Base-by-base conservation (phyloP, 164 flowering plant species). In the Santalum album region DNA sequence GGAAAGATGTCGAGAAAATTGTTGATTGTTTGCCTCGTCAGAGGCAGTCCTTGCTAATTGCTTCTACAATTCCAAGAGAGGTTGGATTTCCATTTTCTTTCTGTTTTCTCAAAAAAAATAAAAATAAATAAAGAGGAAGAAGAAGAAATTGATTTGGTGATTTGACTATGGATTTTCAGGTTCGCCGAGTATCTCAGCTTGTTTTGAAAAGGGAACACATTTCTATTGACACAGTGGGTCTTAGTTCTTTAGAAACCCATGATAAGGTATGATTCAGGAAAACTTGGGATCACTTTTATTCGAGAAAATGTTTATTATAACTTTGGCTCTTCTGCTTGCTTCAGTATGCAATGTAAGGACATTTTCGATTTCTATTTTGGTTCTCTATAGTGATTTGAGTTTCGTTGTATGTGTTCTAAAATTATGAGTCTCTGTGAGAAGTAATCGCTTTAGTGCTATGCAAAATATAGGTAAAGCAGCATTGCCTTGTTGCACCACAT, bases 51-150 rank as follows among this genome's bases (percentile, higher is more conserved):
- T 61, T 94, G 66, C 68, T 94, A 23, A 80, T 90, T 66, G 82
- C 99, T 72, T 92, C 96, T 46, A 84, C 96, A 44, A 56, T 90
- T 19, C 96, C 97, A 4, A 90, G 81, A 61, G 99, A 94, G 96
- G 97, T 90, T 32, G 45, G 19, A n/a, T 59, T 51, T 3, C 52
- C 19, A 20, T 20, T 18, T 40, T 47, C 21, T 53, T 45, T 15
- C 10, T n/a, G 4, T 20, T 23, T 4, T 46, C 9, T 46, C 21
- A 4, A 12, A 3, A 4, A 20, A 12, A 38, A 14, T 38, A 4
- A 9, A 38, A 38, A 49, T 38, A 1, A n/a, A n/a, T n/a, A n/a
- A n/a, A n/a, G n/a, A n/a, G n/a, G n/a, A n/a, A n/a, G n/a, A n/a
- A n/a, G n/a, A 49, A 26, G 22, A 35, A 35, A 9, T 16, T 32